Conservation (phyloP, 1,139 yeast species). For the Blastobotrys apis region DNA sequence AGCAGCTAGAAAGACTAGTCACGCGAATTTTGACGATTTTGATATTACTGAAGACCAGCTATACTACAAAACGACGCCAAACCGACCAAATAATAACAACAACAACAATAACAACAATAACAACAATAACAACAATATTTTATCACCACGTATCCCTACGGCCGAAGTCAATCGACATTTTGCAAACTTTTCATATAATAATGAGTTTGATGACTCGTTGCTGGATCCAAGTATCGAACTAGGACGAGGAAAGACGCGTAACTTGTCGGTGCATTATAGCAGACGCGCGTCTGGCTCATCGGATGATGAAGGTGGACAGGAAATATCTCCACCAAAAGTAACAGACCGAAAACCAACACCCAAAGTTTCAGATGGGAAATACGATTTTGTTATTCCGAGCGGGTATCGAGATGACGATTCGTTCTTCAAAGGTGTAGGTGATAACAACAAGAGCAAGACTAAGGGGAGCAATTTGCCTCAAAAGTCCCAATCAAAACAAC, state of each 20-base stretch:
- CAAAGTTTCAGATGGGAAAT: conserved; percentile 11
- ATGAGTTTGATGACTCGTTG: conserved; percentile 9
- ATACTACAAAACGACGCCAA: not conserved
- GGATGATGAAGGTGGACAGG: conserved; percentile 12
- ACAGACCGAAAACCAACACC: conserved; percentile 12
- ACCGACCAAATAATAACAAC: not conserved
- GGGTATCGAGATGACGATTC: conserved; percentile 27
- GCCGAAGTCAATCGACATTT: conserved; percentile 25
- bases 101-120: no score
- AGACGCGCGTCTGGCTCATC: conserved; percentile 15
- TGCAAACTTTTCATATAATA: conserved; percentile 22
- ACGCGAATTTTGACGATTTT: not conserved
- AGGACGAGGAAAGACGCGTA: conserved; percentile 17
- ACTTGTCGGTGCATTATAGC: conserved; percentile 8
- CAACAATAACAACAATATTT: conserved; percentile 13
- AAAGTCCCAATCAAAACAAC: no score
- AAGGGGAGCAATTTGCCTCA: not conserved
- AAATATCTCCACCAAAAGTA: conserved; percentile 11
- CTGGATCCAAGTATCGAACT: conserved; percentile 20
- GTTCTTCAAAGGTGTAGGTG: conserved; percentile 16
- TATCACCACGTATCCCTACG: conserved; percentile 23
- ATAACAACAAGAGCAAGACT: conserved; percentile 1
- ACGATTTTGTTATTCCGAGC: conserved; percentile 24
- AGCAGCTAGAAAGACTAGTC: no score
- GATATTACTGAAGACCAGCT: not conserved